Evolutionary conservation across 805 yeast species (phyloP).

Genomic region (Candida koratica): DNA sequence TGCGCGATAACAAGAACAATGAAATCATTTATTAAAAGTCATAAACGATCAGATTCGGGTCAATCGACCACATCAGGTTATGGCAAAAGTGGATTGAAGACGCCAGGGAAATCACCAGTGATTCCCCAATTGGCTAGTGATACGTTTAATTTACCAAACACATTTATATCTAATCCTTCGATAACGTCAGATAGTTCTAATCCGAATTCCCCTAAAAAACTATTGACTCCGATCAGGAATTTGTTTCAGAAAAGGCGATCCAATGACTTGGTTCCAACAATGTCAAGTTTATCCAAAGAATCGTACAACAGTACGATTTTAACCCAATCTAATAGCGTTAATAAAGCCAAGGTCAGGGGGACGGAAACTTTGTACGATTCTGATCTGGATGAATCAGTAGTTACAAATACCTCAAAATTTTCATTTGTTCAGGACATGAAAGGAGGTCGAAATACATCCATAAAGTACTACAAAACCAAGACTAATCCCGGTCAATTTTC

Average conservation of each 20-base stretch:
- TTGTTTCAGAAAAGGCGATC: conserved; percentile 19
- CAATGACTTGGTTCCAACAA: conserved; percentile 1
- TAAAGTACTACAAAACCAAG: conserved; percentile 39
- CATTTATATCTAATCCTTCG: conserved; percentile 14
- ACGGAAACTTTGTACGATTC: conserved; percentile 4
- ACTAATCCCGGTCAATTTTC: conserved; percentile 1
- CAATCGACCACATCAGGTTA: conserved; percentile 10
- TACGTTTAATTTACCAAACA: not conserved
- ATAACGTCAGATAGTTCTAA: not conserved
- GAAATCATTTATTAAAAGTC: conserved; percentile 30
- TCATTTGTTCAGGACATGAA: conserved; percentile 38
- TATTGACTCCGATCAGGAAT: conserved; percentile 35
- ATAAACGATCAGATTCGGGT: conserved; percentile 20
- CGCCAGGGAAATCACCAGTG: conserved; percentile 22
- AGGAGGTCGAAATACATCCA: conserved; percentile 43
- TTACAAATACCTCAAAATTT: conserved; percentile 28
- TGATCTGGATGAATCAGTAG: conserved; percentile 20
- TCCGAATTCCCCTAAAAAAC: conserved; percentile 30
- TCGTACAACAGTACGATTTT: not conserved
- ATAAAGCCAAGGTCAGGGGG: conserved; percentile 2
- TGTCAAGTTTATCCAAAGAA: conserved; percentile 1
- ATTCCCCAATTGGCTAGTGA: conserved; percentile 15
- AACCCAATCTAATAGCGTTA: not conserved
- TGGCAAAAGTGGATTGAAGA: conserved; percentile 9
- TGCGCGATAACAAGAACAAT: conserved; percentile 12